A percentile compares a stretch with the other conserved stretches of the same genome.
Conservation (phyloP, 345 rosid genomes). For the Pistacia integerrima region DNA sequence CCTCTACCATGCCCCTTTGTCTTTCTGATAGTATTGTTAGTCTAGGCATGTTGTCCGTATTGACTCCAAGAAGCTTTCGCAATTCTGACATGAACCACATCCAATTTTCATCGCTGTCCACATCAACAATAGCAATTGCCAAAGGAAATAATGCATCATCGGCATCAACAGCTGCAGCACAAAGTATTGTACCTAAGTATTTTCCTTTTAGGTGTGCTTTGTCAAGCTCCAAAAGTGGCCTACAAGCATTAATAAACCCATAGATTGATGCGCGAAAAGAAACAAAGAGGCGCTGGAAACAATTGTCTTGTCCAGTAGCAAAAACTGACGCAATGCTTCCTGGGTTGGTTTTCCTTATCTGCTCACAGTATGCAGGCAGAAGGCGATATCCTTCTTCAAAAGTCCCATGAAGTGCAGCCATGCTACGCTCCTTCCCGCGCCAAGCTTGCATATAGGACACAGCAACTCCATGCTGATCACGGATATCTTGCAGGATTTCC, state of each 20-base stretch:
- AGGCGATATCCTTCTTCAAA: slow-evolving; percentile 94
- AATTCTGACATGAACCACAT: slow-evolving; percentile 97
- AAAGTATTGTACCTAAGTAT: slow-evolving; percentile 80
- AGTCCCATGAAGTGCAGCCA: slow-evolving; percentile 99
- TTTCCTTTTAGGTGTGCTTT: slow-evolving; percentile 92
- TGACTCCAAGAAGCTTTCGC: slow-evolving; percentile 92
- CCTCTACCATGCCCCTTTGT: slow-evolving; percentile 79
- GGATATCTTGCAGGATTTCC: slow-evolving; percentile 92
- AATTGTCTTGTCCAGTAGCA: slow-evolving; percentile 81
- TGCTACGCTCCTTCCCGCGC: slow-evolving; percentile 99
- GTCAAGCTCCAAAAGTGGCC: slow-evolving; percentile 95
- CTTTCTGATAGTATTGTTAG: slow-evolving; percentile 97
- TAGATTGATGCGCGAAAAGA: slow-evolving; percentile 89
- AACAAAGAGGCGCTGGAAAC: slow-evolving; percentile 93
- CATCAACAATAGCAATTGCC: slow-evolving; percentile 86
- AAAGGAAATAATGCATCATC: slow-evolving; percentile 83
- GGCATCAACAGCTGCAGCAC: slow-evolving; percentile 97
- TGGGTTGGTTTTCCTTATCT: slow-evolving; percentile 73
- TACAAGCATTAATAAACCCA: slow-evolving; percentile 85
- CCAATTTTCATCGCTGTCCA: slow-evolving; percentile 91
- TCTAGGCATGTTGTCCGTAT: slow-evolving; percentile 93
- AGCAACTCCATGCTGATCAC: slow-evolving; percentile 95
- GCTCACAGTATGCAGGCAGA: slow-evolving; percentile 92
- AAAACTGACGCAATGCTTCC: slow-evolving; percentile 93
- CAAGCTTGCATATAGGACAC: slow-evolving; percentile 99